Conservation (phyloP, 495 filamentous ascomycete genomes). For the Hypoxylon fragiforme region DNA sequence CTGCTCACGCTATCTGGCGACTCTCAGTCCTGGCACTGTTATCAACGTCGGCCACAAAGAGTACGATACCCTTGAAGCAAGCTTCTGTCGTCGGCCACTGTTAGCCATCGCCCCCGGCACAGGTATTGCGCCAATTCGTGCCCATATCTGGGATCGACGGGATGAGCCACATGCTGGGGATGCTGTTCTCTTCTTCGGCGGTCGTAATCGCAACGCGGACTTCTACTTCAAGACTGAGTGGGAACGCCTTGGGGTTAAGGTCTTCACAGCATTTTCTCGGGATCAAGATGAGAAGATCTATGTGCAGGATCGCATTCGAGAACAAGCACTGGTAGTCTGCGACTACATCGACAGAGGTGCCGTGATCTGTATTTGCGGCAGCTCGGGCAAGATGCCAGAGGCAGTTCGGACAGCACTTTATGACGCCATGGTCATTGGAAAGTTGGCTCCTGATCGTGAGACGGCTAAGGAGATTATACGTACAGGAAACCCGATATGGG, state of each 20-base stretch:
- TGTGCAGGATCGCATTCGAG: constrained; percentile 80
- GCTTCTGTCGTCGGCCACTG: constrained; percentile 52
- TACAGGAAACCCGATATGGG: constrained; percentile 42
- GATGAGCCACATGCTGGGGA: constrained; percentile 30
- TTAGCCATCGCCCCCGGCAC: constrained; percentile 89
- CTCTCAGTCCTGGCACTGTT: constrained; percentile 58
- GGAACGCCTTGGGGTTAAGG: constrained; percentile 48
- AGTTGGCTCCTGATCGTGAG: constrained; percentile 29
- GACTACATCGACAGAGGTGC: constrained; percentile 49
- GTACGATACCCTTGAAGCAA: constrained; percentile 5
- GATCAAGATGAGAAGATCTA: constrained; percentile 71
- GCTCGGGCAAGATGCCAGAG: constrained; percentile 81
- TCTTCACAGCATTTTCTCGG: constrained; percentile 83
- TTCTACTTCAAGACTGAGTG: constrained; percentile 83
- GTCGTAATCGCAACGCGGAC: constrained; percentile 71
- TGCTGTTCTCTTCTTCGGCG: constrained; percentile 73
- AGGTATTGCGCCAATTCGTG: constrained; percentile 84
- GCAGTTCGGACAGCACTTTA: constrained; percentile 82
- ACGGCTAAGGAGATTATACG: constrained; percentile 39
- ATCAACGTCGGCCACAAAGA: constrained; percentile 59
- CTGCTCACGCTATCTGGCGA: constrained; percentile 82
- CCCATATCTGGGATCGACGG: constrained; percentile 71
- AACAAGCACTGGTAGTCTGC: constrained; percentile 61
- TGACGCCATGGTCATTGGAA: constrained; percentile 59
- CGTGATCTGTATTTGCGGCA: constrained; percentile 75